These are phyloP conservation scores for Colletotrichum somersetense DNA, from an alignment of 2,329 filamentous ascomycete species.

Conservation along the genomic window DNA sequence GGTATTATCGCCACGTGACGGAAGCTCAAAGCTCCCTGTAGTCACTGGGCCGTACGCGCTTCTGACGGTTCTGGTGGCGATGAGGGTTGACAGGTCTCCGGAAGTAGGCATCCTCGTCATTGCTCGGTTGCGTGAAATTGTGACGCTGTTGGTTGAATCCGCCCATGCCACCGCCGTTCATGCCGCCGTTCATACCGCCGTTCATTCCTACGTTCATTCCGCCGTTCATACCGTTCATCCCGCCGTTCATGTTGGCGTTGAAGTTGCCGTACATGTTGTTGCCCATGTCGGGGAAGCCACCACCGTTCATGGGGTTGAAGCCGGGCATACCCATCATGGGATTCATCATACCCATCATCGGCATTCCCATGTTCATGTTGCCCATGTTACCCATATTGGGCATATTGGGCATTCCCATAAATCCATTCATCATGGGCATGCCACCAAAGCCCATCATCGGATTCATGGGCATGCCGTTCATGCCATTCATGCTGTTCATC, in stretches of 20 bases:
- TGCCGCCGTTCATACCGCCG: slow-evolving; percentile 45
- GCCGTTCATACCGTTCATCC: slow-evolving; percentile 48
- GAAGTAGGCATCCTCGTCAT: slow-evolving; percentile 93
- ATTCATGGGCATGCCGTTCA: slow-evolving; percentile 51
- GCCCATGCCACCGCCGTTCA: slow-evolving; percentile 46
- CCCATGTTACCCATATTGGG: slow-evolving; percentile 44
- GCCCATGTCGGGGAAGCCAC: slow-evolving; percentile 48
- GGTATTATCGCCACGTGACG: not conserved
- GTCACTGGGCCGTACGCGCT: slow-evolving; percentile 87
- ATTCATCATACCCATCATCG: slow-evolving; percentile 49
- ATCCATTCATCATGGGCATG: slow-evolving; percentile 45
- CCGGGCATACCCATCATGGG: slow-evolving; percentile 44
- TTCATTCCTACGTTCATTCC: slow-evolving; percentile 52
- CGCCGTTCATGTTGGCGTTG: slow-evolving; percentile 49
- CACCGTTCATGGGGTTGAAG: slow-evolving; percentile 44
- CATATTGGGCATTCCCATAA: slow-evolving; percentile 47
- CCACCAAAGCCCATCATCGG: slow-evolving; percentile 46
- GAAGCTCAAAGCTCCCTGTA: slow-evolving; percentile 80
- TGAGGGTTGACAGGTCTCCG: slow-evolving; percentile 96
- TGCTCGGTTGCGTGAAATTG: slow-evolving; percentile 66
- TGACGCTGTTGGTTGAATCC: slow-evolving; percentile 42
- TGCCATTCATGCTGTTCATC: slow-evolving; percentile 61
- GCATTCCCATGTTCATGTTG: slow-evolving; percentile 51
- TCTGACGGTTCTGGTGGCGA: slow-evolving; percentile 84
- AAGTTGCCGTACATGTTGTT: slow-evolving; percentile 51